phyloP scores from a whole-genome alignment of 2,329 filamentous ascomycete species.

The Paecilomyces fulvus region DNA sequence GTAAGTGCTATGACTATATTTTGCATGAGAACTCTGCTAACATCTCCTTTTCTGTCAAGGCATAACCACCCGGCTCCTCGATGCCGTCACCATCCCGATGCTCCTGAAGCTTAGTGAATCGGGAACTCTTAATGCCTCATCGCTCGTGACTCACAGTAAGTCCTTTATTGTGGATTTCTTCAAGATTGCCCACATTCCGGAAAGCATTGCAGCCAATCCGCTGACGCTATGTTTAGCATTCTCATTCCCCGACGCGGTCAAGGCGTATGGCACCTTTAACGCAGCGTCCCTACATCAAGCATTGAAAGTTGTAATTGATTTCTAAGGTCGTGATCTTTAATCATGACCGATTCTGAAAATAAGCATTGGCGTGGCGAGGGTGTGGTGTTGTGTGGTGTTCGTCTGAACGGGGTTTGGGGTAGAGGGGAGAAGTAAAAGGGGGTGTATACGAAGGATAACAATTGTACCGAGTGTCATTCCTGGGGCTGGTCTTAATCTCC shows the following conservation, averaged over 20 bases:
- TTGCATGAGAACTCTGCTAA: not conserved
- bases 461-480: not conserved
- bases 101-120: slow-evolving; percentile 39
- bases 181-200: not conserved
- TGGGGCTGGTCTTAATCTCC: not conserved
- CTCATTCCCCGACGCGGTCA: slow-evolving; percentile 35
- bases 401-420: not conserved
- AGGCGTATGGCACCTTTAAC: slow-evolving; percentile 39
- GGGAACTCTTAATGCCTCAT: slow-evolving; percentile 33
- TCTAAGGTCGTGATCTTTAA: not conserved
- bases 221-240: slow-evolving; percentile 22
- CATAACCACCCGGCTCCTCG: not conserved
- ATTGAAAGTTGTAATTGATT: slow-evolving; percentile 38
- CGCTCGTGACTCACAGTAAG: slow-evolving; percentile 41
- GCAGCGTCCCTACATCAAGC: slow-evolving; percentile 35
- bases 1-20: slow-evolving; percentile 24
- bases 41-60: not conserved
- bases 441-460: not conserved
- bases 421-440: not conserved
- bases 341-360: not conserved
- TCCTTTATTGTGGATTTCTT: not conserved
- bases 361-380: not conserved
- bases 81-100: slow-evolving; percentile 39
- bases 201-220: not conserved
- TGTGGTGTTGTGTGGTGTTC: not conserved